These are phyloP conservation scores for Dryadomyces sulphureus DNA, from an alignment of 2,329 filamentous ascomycete species.

Conservation along the genomic window DNA sequence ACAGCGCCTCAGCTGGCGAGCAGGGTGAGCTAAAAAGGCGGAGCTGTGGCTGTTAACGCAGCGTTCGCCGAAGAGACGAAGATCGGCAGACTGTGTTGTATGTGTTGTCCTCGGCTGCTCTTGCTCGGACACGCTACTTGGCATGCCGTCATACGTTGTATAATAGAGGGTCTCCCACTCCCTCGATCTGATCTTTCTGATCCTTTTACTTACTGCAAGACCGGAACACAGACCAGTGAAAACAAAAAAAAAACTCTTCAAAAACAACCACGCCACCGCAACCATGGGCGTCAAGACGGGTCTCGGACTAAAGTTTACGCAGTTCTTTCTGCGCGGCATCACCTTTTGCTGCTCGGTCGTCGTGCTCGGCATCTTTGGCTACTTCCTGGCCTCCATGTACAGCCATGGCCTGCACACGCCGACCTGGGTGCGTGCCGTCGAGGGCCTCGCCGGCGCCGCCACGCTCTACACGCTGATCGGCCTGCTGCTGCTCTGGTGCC, in stretches of 20 bases:
- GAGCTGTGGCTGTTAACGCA: no score
- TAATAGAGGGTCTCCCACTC: not conserved
- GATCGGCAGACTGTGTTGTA: not conserved
- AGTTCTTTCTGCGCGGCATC: slow-evolving; percentile 58
- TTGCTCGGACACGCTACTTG: not conserved
- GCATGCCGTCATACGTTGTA: not conserved
- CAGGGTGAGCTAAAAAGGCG: not conserved
- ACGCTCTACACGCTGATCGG: slow-evolving; percentile 60
- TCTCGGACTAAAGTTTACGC: slow-evolving; percentile 49
- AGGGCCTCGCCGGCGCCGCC: slow-evolving; percentile 61
- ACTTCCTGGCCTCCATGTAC: slow-evolving; percentile 63
- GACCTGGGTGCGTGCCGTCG: slow-evolving; percentile 55
- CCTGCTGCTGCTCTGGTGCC: slow-evolving; percentile 61
- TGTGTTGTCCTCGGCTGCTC: no score
- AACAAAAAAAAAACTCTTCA: not conserved
- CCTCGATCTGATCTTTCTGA: not conserved
- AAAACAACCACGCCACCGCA: not conserved
- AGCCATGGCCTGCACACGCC: slow-evolving; percentile 50
- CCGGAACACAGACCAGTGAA: not conserved
- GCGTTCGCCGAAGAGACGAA: not conserved
- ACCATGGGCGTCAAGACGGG: slow-evolving; percentile 42
- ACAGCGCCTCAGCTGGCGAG: not conserved
- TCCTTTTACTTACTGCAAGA: not conserved
- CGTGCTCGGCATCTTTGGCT: slow-evolving; percentile 66
- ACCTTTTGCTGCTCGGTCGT: slow-evolving; percentile 60